These are phyloP conservation scores for Mortierella sp. DNA, from an alignment of 371 early-diverging fungal species.

Conservation along the genomic window DNA sequence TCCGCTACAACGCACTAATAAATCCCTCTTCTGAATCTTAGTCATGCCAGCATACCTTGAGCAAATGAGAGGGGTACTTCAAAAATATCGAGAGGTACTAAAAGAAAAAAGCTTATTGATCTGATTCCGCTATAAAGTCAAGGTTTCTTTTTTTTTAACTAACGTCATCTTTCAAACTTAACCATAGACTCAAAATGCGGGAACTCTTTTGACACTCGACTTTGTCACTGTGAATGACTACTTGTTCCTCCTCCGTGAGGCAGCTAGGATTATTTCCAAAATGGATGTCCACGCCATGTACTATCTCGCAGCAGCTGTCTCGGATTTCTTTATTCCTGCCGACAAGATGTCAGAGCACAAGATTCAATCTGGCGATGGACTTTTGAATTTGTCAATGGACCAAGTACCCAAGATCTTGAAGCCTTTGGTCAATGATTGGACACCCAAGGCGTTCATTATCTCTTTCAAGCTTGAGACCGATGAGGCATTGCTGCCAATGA, in stretches of 20 bases:
- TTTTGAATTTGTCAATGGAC: conserved; percentile 86
- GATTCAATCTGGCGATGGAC: conserved; percentile 93
- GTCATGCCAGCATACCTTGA: conserved; percentile 72
- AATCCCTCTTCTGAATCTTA: conserved; percentile 17
- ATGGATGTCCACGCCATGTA: conserved; percentile 85
- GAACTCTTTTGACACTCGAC: conserved; percentile 80
- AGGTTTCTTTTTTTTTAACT: not conserved
- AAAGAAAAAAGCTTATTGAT: not conserved
- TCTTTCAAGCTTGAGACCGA: conserved; percentile 99
- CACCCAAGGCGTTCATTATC: conserved; percentile 85
- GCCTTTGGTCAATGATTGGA: conserved; percentile 95
- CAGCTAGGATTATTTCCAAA: conserved; percentile 75
- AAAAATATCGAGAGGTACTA: conserved; percentile 74
- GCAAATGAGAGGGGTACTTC: conserved; percentile 72
- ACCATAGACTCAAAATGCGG: conserved; percentile 66
- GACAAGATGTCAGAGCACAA: conserved; percentile 88
- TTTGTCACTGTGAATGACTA: conserved; percentile 96
- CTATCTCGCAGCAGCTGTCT: conserved; percentile 98
- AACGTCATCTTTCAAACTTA: not conserved
- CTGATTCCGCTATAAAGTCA: not conserved
- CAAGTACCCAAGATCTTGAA: conserved; percentile 97
- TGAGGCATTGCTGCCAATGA: conserved; percentile 78
- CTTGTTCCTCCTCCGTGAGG: conserved; percentile 86
- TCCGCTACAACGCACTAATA: not conserved
- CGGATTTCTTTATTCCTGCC: conserved; percentile 96